These are phyloP conservation scores for Saccharomycopsis synnaedendra DNA, from an alignment of 805 yeast species.

Conservation along the genomic window DNA sequence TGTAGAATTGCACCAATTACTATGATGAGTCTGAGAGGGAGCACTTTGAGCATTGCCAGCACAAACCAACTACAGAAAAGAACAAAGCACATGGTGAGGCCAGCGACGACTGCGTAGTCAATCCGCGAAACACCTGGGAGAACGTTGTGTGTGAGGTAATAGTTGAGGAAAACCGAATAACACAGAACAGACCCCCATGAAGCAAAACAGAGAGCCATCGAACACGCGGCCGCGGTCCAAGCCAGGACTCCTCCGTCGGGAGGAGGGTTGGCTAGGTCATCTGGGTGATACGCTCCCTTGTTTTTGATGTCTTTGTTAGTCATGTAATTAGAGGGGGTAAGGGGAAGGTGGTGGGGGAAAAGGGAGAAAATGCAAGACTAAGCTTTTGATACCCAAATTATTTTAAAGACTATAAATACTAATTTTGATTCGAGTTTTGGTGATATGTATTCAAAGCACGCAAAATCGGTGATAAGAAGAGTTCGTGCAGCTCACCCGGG, in stretches of 20 bases:
- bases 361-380: not conserved
- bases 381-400: not conserved
- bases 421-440: not conserved
- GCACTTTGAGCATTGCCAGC: not conserved
- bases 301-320: slow-evolving; percentile 3
- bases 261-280: slow-evolving; percentile 23
- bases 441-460: no score
- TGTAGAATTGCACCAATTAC: slow-evolving; percentile 31
- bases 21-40: slow-evolving; percentile 16
- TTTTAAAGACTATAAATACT: not conserved
- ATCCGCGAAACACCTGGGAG: slow-evolving; percentile 44
- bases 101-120: slow-evolving; percentile 60
- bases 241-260: slow-evolving; percentile 55
- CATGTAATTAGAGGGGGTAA: not conserved
- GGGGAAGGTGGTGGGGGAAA: no score
- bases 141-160: slow-evolving; percentile 37
- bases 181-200: slow-evolving; percentile 71
- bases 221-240: slow-evolving; percentile 35
- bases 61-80: slow-evolving; percentile 10
- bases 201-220: slow-evolving; percentile 36
- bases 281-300: slow-evolving; percentile 13
- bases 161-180: slow-evolving; percentile 51
- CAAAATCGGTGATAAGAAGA: no score
- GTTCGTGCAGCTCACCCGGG: no score
- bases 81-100: slow-evolving; percentile 36